Conservation (phyloP, 78 protist genomes). For the Monocercomonoides exilis region DNA sequence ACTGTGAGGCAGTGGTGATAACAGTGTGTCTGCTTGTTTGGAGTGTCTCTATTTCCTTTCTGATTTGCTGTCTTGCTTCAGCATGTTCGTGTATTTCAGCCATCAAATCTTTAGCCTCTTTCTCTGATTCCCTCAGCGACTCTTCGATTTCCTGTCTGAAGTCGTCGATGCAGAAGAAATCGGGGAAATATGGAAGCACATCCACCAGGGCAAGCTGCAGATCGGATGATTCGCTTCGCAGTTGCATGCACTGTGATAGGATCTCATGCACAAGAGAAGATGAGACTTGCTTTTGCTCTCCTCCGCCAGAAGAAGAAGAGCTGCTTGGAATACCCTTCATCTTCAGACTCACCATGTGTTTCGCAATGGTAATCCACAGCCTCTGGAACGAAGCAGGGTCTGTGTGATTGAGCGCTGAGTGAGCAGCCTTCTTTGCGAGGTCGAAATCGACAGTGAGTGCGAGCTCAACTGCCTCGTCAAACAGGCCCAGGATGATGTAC, state of each 20-base stretch:
- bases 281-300: neutral
- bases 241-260: neutral
- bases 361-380: neutral
- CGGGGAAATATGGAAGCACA: constrained; percentile 15
- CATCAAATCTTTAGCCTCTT: neutral
- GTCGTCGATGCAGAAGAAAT: constrained; percentile 31
- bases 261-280: neutral
- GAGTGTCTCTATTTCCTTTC: neutral
- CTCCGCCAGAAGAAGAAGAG: too few relatives aligned
- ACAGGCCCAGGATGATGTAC: constrained; percentile 2
- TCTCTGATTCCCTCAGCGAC: neutral
- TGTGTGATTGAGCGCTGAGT: neutral
- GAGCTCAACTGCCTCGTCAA: constrained; percentile 20
- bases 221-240: neutral
- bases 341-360: neutral
- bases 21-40: neutral
- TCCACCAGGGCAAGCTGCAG: constrained; percentile 1
- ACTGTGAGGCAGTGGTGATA: neutral
- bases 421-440: neutral
- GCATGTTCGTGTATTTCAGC: neutral
- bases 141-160: constrained; percentile 1
- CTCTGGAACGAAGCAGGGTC: neutral
- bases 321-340: too few relatives aligned
- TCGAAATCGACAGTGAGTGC: neutral
- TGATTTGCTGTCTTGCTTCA: neutral